Percentiles rank a stretch among this genome's conserved stretches.
Evolutionary conservation across 2,329 filamentous ascomycete species (phyloP).

Genomic region (Cordyceps militaris): DNA sequence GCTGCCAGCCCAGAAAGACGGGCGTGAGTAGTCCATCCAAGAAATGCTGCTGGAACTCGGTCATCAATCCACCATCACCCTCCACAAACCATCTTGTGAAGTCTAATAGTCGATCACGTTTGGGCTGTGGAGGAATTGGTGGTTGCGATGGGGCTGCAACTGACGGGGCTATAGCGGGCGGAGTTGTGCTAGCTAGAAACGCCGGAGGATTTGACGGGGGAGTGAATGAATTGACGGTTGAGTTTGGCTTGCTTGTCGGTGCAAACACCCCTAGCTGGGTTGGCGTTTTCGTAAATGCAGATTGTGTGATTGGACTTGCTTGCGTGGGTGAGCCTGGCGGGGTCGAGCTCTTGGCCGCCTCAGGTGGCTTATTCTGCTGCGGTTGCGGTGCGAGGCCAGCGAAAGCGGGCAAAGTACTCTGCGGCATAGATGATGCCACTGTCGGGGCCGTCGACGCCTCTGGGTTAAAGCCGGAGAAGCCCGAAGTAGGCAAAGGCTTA

Average conservation of each 20-base stretch:
- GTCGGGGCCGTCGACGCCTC: neutral
- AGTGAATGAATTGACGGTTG: neutral
- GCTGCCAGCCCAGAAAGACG: constrained; percentile 34
- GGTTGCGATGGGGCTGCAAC: constrained; percentile 9
- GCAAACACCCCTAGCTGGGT: neutral
- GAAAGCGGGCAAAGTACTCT: neutral
- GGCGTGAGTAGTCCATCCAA: constrained; percentile 38
- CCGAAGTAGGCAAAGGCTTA: neutral
- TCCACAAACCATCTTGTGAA: constrained; percentile 49
- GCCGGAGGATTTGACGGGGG: neutral
- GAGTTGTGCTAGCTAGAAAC: neutral
- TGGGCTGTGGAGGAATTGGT: constrained; percentile 14
- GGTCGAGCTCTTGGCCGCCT: neutral
- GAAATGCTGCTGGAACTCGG: constrained; percentile 41
- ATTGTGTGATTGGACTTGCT: constrained; percentile 10
- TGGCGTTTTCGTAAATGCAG: neutral
- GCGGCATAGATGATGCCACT: neutral
- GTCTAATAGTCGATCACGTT: constrained; percentile 38
- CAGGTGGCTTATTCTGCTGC: neutral
- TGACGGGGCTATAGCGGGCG: neutral
- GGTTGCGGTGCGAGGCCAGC: neutral
- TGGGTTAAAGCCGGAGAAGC: neutral
- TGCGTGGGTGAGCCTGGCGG: constrained; percentile 12
- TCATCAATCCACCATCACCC: constrained; percentile 46
- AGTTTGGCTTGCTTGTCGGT: neutral